phyloP scores from a whole-genome alignment of 352 stramenopile species.

The Globisporangium barbulae region DNA sequence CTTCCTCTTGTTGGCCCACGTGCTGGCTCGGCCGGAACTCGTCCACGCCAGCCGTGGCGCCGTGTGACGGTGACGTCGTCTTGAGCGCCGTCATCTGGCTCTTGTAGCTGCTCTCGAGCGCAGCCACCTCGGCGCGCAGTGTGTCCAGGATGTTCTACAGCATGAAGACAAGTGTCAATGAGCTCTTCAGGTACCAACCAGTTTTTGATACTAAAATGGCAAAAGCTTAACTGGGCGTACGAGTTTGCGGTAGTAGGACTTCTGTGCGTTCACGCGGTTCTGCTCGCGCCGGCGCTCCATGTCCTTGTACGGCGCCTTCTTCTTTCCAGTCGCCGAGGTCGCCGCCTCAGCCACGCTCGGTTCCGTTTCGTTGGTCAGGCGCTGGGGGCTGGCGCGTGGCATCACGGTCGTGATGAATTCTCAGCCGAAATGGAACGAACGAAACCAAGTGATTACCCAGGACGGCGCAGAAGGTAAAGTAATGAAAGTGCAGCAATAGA shows the following conservation, averaged over 20 bases:
- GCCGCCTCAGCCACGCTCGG: not conserved
- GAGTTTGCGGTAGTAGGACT: constrained; percentile 37
- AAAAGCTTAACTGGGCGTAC: constrained; percentile 5
- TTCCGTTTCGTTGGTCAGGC: not conserved
- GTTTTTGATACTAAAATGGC: too few species aligned
- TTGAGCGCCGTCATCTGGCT: constrained; percentile 20
- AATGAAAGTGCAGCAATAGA: not conserved
- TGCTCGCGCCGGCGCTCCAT: constrained; percentile 32
- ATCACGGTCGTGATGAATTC: constrained; percentile 4
- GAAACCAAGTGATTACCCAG: constrained; percentile 2
- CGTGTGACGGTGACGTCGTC: too few species aligned
- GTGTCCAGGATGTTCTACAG: constrained; percentile 23
- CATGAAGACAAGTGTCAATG: not conserved
- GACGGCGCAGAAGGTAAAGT: constrained; percentile 4
- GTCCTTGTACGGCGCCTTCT: constrained; percentile 20
- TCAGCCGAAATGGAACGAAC: not conserved
- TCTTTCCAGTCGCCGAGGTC: not conserved
- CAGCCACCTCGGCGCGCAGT: constrained; percentile 26
- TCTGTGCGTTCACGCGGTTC: constrained; percentile 35
- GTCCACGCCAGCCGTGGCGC: not conserved
- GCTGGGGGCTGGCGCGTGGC: not conserved
- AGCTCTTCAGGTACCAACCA: not conserved
- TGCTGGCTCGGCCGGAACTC: not conserved
- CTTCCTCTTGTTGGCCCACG: not conserved
- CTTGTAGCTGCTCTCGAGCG: constrained; percentile 25